Base-by-base conservation (phyloP, 305 asterid genomes). In the Fraxinus albicans region DNA sequence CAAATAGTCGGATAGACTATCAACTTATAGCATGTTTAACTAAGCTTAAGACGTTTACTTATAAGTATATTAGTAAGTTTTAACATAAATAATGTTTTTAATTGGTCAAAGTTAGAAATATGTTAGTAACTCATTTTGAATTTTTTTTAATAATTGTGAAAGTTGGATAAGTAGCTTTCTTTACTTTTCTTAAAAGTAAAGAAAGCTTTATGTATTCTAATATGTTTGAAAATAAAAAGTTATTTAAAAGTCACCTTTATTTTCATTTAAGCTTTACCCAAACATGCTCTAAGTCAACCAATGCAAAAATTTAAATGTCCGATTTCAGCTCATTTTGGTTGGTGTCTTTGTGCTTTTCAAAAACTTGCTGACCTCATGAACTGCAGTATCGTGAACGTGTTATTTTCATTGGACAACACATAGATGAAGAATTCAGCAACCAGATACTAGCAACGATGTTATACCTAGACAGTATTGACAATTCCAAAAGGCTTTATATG, bases 361-460 rank as follows among this genome's bases (percentile, higher is more conserved):
- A 53, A 79, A 33, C 1, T 23, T 76, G 15, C 65, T 74, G 38
- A 82, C 73, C 47, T 81, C 76, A 83, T 80, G 6, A 17, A 77
- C 47, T 90, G 91, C 95, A 97, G 99, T 94, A 97, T 84, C 98
- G 99, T 31, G 98, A 94, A 82, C 96, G 98, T 70, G 92, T 97
- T 79, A 91, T 97, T 82, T 95, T 93, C 86, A 89, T 97, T 72
- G 98, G 96, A 82, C 87, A 95, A 88, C 86, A 91, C 86, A 94
- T 97, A 58, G 95, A 92, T 69, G 98, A 94, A 88, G 97, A 93
- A 87, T 92, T 88, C 89, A 94, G 99, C 91, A 97, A 95, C 87
- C 96, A 91, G 88, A 84, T 95, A 81, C 94, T 95, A 81, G 97
- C 97, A 25, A 92, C 99, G 15, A 92, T 97, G 99, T 86, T 97